phyloP scores from a whole-genome alignment of 208 protist genomes.

The Leishmania martiniquensis region DNA sequence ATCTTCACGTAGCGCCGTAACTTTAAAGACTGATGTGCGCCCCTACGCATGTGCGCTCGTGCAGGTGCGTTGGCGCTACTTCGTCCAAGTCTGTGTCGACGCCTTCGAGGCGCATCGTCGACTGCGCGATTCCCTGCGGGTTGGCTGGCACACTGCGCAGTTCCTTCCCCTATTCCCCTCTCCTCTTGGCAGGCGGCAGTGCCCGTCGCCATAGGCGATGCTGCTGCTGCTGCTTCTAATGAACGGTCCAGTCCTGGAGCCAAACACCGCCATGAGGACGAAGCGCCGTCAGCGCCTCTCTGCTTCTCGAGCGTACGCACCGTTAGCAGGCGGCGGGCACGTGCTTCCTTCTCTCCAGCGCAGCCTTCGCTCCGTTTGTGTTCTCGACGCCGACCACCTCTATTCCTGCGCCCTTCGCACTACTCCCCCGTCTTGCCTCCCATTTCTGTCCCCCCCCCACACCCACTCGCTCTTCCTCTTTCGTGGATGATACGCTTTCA shows the following conservation, averaged over 20 bases:
- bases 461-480: neutral
- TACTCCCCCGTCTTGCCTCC: neutral
- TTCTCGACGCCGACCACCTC: neutral
- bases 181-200: neutral
- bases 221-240: neutral
- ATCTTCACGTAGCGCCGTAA: constrained; percentile 19
- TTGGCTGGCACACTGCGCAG: neutral
- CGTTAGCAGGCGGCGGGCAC: neutral
- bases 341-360: neutral
- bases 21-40: neutral
- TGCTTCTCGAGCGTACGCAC: neutral
- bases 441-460: neutral
- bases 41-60: neutral
- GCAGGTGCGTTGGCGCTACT: too few species aligned
- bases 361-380: neutral
- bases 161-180: neutral
- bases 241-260: neutral
- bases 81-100: neutral
- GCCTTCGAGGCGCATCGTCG: neutral
- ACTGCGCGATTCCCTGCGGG: neutral
- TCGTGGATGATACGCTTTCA: neutral
- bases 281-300: neutral
- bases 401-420: neutral
- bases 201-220: neutral
- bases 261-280: neutral